These are phyloP conservation scores for Colletotrichum noveboracense DNA, from an alignment of 2,329 filamentous ascomycete genomes.

Conservation along the genomic window DNA sequence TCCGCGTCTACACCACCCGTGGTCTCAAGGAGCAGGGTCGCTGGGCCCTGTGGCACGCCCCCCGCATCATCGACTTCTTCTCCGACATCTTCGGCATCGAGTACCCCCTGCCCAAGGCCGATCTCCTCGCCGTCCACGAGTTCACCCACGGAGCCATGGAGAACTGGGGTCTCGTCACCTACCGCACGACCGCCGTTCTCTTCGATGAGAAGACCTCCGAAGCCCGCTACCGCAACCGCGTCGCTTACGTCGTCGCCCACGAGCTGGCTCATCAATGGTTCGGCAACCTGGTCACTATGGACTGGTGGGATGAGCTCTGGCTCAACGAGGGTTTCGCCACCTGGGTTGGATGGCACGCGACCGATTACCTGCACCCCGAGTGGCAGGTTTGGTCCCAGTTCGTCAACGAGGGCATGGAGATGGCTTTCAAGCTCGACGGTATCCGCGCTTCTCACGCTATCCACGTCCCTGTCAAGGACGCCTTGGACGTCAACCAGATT, in stretches of 20 bases:
- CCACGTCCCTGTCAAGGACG: slow-evolving; percentile 92
- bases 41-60: slow-evolving; percentile 89
- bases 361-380: slow-evolving; percentile 91
- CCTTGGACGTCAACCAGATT: slow-evolving; percentile 92
- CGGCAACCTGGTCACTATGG: slow-evolving; percentile 93
- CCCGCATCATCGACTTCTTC: slow-evolving; percentile 94
- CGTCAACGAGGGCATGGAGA: slow-evolving; percentile 92
- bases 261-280: slow-evolving; percentile 98
- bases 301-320: slow-evolving; percentile 96
- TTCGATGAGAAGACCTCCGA: slow-evolving; percentile 94
- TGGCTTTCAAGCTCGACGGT: slow-evolving; percentile 87
- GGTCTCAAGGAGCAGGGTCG: slow-evolving; percentile 93
- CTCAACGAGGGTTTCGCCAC: slow-evolving; percentile 97
- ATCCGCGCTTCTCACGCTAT: slow-evolving; percentile 94
- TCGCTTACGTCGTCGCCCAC: slow-evolving; percentile 98
- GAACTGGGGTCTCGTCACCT: slow-evolving; percentile 96
- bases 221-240: slow-evolving; percentile 86
- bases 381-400: slow-evolving; percentile 99
- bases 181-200: slow-evolving; percentile 93
- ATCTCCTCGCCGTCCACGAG: slow-evolving; percentile 90
- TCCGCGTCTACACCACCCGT: slow-evolving; percentile 93
- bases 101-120: slow-evolving; percentile 91
- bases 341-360: slow-evolving; percentile 95
- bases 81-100: slow-evolving; percentile 94
- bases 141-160: slow-evolving; percentile 92